Percentiles rank a stretch among this genome's conserved stretches.
phyloP scores from a whole-genome alignment of 768 basidiomycete species.

The Pilatotrama ljubarskyi region DNA sequence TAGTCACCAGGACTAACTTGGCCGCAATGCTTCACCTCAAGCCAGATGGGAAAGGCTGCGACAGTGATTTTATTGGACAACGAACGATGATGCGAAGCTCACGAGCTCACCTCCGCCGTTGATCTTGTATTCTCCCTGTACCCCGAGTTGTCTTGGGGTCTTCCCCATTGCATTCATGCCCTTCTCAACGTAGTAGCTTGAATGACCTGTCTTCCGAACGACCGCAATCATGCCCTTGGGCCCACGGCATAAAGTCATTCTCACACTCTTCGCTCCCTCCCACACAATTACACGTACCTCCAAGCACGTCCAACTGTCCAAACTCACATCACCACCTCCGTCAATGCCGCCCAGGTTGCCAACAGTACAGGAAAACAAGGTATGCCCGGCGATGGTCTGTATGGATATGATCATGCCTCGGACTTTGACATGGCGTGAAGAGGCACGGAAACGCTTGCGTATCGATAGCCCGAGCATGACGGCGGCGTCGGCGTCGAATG shows the following conservation, averaged over 20 bases:
- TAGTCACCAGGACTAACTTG: background rate
- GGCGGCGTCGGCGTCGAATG: conserved; percentile 77
- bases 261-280: background rate
- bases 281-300: conserved; percentile 41
- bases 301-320: conserved; percentile 78
- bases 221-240: conserved; percentile 65
- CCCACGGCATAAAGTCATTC: background rate
- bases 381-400: conserved; percentile 77
- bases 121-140: conserved; percentile 62
- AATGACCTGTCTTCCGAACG: conserved; percentile 79
- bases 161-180: conserved; percentile 84
- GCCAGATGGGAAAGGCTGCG: conserved; percentile 82
- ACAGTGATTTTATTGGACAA: background rate
- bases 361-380: conserved; percentile 79
- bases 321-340: conserved; percentile 72
- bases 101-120: conserved; percentile 71
- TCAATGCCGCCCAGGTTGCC: conserved; percentile 71
- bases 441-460: conserved; percentile 79
- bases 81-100: background rate
- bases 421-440: conserved; percentile 69
- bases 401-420: conserved; percentile 82
- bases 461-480: conserved; percentile 78
- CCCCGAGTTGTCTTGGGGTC: conserved; percentile 68
- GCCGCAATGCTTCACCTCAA: conserved; percentile 54
- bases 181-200: conserved; percentile 84